Base-by-base conservation (phyloP, 768 basidiomycete genomes). In the Mycena latifolia region DNA sequence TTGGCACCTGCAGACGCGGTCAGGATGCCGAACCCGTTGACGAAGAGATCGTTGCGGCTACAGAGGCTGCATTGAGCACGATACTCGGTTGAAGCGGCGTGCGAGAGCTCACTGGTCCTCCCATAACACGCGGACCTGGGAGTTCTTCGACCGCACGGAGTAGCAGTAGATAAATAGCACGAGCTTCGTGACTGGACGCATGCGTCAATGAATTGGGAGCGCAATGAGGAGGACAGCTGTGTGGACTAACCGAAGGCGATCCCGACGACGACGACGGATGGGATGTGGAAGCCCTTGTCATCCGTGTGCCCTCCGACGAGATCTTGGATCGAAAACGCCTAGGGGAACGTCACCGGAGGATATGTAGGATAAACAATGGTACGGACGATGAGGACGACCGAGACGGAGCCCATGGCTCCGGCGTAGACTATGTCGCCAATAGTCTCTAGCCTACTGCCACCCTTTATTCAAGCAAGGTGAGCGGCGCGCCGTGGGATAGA, bases 71-170 rank as follows among this genome's bases (percentile, higher is more conserved):
- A 41, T n/a, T 60, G 11, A 56, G 46, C 39, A 14, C 31, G 4
- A 41, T 25, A 18, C 6, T 17, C 3, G 7, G 55, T n/a, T n/a
- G n/a, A n/a, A 31, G 5, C 27, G 31, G 25, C 39, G 33, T 0
- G 5, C 1, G 8, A 10, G 25, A 25, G 63, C 68, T 18, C 28
- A 69, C 68, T 69, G 69, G 70, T 90, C 89, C 69, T 89, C 86
- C 86, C 86, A 89, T 18, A 89, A 77, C 12, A 89, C 83, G 50
- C 82, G 80, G 17, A 91, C 89, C 71, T 91, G 89, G 24, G 85
- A 87, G 53, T 79, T 78, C 17, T 80, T 77, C 11, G 64, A 58
- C 9, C 86, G 80, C 28, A 88, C 77, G 5, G 86, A 78, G 63
- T 76, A 84, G 74, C 89, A 90, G 77, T 87, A 88, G 12, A 86